Base-by-base conservation (phyloP, 2,329 filamentous ascomycete genomes). In the Hortaea sp. region DNA sequence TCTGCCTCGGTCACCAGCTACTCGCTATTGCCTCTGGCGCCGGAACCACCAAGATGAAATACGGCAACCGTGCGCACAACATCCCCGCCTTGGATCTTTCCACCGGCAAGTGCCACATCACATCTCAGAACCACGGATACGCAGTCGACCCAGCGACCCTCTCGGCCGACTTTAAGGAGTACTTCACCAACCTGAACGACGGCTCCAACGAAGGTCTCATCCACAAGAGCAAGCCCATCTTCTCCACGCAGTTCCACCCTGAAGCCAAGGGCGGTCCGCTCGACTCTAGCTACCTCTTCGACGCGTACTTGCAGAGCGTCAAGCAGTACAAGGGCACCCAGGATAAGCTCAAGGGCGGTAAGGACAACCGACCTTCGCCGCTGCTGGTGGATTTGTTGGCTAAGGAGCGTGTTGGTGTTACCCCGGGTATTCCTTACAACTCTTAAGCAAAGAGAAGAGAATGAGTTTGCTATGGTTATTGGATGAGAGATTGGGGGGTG, bases 181-280 rank as follows among this genome's bases (percentile, higher is more conserved):
- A 97, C 7, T 98, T 97, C 57, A 85, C 97, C 61, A 98, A 98
- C 63, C 90, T 92, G 68, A 98, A 97, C 69, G 92, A 98, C 64
- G 87, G 88, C 52, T 90, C 85, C 68, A 98, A 98, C 68, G 92
- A 98, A 75, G 90, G 85, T 49, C 88, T 98, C 81, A 88, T 95
- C 66, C 92, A 98, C 78, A 88, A 85, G 71, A 85, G 85, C 48
- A 86, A 90, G 32, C 92, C 92, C 52, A 98, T 98, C 66, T 97
- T 98, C 78, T 90, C 86, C 53, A 95, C 89, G 27, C 92, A 98
- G 70, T 98, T 98, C 81, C 92, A 98, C 66, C 92, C 92, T 11
- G 92, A 98, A 72, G 92, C 92, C 57, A 95, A 95, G 76, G 92
- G 92, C 50, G 92, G 92, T 45, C 92, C 92, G 45, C 85, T 95